Conservation (phyloP, 345 rosid species). For the Lenwebbia sp. region DNA sequence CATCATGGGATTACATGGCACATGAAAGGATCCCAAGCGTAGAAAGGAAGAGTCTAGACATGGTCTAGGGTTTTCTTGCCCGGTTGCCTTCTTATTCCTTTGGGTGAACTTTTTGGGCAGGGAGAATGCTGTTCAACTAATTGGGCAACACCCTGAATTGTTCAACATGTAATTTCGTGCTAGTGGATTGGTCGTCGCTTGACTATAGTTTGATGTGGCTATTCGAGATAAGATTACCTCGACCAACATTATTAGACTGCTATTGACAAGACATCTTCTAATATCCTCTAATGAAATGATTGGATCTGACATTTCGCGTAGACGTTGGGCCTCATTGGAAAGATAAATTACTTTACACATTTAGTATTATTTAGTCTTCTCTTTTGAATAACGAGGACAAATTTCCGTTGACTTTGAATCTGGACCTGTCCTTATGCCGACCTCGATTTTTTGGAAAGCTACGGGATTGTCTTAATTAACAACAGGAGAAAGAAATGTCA, state of each 20-base stretch:
- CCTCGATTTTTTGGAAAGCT: too few species aligned
- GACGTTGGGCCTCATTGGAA: neutral
- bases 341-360: too few species aligned
- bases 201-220: neutral
- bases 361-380: too few species aligned
- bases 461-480: too few species aligned
- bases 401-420: too few species aligned
- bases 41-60: neutral
- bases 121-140: neutral
- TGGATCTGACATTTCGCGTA: too few species aligned
- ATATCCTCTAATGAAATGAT: neutral
- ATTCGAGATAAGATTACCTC: neutral
- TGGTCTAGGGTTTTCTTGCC: neutral
- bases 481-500: too few species aligned
- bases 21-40: conserved; percentile 5
- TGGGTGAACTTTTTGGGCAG: accelerated
- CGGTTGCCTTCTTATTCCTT: too few species aligned
- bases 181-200: neutral
- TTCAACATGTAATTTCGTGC: neutral
- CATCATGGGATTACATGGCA: neutral
- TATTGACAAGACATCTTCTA: neutral
- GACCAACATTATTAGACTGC: neutral
- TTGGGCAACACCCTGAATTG: neutral
- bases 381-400: too few species aligned
- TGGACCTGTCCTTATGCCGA: too few species aligned